Evolutionary conservation across 805 yeast species (phyloP), one percentile per base, ranked within the genome.

Genomic region (Ogataea henricii): DNA sequence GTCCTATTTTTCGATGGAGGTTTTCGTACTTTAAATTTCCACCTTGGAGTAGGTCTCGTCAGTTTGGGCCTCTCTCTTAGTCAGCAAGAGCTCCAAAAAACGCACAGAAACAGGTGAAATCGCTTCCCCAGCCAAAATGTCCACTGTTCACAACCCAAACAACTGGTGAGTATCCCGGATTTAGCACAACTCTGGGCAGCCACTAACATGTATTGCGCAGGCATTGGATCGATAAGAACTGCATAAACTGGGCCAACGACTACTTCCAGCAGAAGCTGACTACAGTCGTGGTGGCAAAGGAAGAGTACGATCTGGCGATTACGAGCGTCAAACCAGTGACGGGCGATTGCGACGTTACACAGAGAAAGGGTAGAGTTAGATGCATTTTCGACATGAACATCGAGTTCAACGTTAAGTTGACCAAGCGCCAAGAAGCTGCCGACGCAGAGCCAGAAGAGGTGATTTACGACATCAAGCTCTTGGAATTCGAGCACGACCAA

Each of bases 141-240:
- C 89, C 27, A 62, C 60, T 34, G 90, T 92, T 33, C 87, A 90
- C 72, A 92, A 92, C 76, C 98, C 98, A 27, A 92, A 94, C 69
- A 92, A 92, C 74, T 92, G 99, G 65, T 61, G 55, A 35, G 65
- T 59, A 5, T 20, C 3, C 27, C 23, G 17, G 13, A 3, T 32
- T 7, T 3, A 10, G 12, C 29, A 3, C 9, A 3, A 4, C n/a
- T 6, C 34, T 22, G n/a, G 4, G 21, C 37, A 3, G 3, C 3
- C 8, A 40, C 45, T 42, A 33, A 42, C 45, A 33, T 16, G 3
- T 17, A 17, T 37, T 52, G 17, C 17, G 16, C 40, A 56, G 63
- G 99, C 99, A 92, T 76, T 92, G 99, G 99, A 96, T 92, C 53
- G 97, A 92, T 70, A 92, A 91, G 70, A 92, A 92, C 75, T 92